Conservation (phyloP, 768 basidiomycete genomes). For the Calocybe cyanea region DNA sequence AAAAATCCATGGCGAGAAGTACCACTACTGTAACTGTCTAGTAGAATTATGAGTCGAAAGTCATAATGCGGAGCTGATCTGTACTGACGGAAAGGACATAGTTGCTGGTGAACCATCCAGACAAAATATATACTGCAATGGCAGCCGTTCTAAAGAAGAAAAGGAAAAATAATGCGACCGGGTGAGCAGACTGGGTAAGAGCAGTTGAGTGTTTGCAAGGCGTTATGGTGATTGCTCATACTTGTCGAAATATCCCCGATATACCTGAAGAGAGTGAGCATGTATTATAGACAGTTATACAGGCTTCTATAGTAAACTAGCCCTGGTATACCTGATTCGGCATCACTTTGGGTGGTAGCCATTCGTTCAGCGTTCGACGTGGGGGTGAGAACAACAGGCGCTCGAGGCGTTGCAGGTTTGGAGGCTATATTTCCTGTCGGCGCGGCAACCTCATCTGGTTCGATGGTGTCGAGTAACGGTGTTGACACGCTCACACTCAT, state of each 20-base stretch:
- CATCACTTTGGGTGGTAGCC: constrained; percentile 58
- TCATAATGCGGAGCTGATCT: neutral
- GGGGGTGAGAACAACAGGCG: constrained; percentile 57
- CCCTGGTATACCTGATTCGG: constrained; percentile 65
- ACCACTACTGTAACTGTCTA: constrained; percentile 89
- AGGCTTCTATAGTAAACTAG: neutral
- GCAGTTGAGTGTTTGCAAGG: constrained; percentile 4
- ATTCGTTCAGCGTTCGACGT: constrained; percentile 38
- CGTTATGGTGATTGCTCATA: constrained; percentile 24
- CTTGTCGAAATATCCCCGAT: constrained; percentile 75
- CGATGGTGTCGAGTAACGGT: constrained; percentile 78
- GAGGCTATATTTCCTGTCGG: constrained; percentile 32
- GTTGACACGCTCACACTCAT: constrained; percentile 54
- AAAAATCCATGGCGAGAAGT: constrained; percentile 95
- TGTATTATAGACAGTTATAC: neutral
- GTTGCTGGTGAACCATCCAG: constrained; percentile 83
- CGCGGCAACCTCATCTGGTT: constrained; percentile 66
- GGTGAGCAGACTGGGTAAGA: constrained; percentile 65
- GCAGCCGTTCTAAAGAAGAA: constrained; percentile 87
- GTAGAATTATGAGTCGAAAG: neutral
- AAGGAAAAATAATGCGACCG: constrained; percentile 80
- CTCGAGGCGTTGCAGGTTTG: constrained; percentile 25
- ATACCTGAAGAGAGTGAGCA: constrained; percentile 40
- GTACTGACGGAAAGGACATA: constrained; percentile 87
- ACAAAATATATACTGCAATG: constrained; percentile 90